These are phyloP conservation scores for Entomortierella parvispora DNA, from an alignment of 192 early-diverging fungal genomes.

Conservation along the genomic window DNA sequence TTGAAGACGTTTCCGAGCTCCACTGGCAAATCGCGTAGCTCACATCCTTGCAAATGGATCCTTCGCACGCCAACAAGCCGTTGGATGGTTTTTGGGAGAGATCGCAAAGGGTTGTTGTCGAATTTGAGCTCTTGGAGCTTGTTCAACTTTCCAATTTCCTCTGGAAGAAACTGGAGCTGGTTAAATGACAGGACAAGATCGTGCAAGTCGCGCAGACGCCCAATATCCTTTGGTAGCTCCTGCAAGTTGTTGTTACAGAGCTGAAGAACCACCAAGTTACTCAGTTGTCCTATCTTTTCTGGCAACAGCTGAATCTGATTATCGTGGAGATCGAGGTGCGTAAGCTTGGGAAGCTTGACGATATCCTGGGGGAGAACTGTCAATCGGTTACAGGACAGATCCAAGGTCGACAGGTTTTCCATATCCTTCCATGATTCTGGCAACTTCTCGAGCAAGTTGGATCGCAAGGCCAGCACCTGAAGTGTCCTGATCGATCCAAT, in stretches of 20 bases:
- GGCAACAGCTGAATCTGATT: slow-evolving; percentile 62
- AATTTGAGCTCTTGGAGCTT: slow-evolving; percentile 56
- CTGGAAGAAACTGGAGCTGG: slow-evolving; percentile 52
- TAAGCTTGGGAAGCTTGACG: slow-evolving; percentile 43
- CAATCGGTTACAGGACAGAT: slow-evolving; percentile 62
- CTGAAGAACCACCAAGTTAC: slow-evolving; percentile 54
- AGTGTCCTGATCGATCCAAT: slow-evolving; percentile 55
- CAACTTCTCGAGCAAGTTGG: slow-evolving; percentile 47
- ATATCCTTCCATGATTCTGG: slow-evolving; percentile 57
- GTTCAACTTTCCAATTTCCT: slow-evolving; percentile 53
- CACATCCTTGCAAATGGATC: slow-evolving; percentile 54
- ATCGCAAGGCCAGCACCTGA: slow-evolving; percentile 51
- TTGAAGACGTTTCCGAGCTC: slow-evolving; percentile 52
- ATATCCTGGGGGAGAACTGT: slow-evolving; percentile 56
- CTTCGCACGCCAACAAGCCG: slow-evolving; percentile 34
- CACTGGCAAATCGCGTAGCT: slow-evolving; percentile 48
- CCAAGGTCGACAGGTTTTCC: slow-evolving; percentile 59
- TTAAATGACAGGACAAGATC: slow-evolving; percentile 67
- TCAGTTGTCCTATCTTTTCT: slow-evolving; percentile 56
- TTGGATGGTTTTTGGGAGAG: slow-evolving; percentile 45
- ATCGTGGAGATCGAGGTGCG: slow-evolving; percentile 54
- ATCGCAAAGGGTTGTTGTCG: slow-evolving; percentile 52
- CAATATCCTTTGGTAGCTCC: slow-evolving; percentile 53
- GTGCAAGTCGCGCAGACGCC: slow-evolving; percentile 52
- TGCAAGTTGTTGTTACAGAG: slow-evolving; percentile 60